phyloP scores from a whole-genome alignment of 345 rosid species.

The Arabis alpina region DNA sequence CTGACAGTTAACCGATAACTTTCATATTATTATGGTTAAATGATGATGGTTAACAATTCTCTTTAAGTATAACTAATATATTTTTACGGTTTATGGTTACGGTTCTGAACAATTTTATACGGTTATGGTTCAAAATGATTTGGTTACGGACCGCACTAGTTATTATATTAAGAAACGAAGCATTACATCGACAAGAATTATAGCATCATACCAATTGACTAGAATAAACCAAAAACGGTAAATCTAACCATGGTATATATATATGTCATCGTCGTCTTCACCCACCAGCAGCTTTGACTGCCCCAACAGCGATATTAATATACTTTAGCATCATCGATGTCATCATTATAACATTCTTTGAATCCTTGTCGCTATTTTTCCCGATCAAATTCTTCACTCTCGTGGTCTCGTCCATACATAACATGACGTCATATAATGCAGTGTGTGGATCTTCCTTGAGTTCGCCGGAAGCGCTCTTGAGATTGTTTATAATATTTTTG shows the following conservation, averaged over 20 bases:
- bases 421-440: conserved; percentile 28
- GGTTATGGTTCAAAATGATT: too few relatives aligned
- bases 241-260: neutral
- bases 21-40: too few relatives aligned
- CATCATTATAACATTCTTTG: conserved; percentile 1
- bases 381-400: neutral
- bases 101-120: too few relatives aligned
- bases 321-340: conserved; percentile 24
- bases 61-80: too few relatives aligned
- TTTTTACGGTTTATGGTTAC: too few relatives aligned
- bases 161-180: neutral
- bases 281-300: conserved; percentile 25
- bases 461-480: neutral
- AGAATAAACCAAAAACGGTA: neutral
- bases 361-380: conserved; percentile 23
- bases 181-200: neutral
- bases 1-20: too few relatives aligned
- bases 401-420: conserved; percentile 10
- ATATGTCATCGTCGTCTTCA: conserved; percentile 4
- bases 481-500: neutral
- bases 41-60: too few relatives aligned
- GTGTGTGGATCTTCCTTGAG: conserved; percentile 22
- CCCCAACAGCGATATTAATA: conserved; percentile 21
- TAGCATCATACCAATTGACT: neutral
- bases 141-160: too few relatives aligned